Evolutionary conservation across 768 basidiomycete genomes (phyloP), one percentile per base, ranked within the genome.

Genomic region (Mycena alexandri): DNA sequence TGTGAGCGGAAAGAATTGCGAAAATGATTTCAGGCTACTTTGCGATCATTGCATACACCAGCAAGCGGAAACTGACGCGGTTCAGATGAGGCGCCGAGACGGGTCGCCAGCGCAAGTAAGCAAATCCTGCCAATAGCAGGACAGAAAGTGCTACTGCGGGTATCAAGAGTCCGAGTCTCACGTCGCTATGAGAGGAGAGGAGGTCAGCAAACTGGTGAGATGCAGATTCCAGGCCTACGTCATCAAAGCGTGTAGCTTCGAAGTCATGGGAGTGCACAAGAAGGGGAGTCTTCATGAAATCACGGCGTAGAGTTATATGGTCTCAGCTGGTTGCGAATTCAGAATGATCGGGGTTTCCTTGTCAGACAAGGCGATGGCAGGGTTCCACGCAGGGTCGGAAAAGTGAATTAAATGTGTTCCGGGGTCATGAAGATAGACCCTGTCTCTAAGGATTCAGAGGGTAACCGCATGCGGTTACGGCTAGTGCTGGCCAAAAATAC

Each of bases 11-110:
- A 34, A 13, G 9, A 52, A 47, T 21, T 14, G 43, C 33, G 53
- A 14, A 16, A 3, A 3, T n/a, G 6, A 29, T 29, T 24, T 42
- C 16, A 58, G 29, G 65, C 7, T 67, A 75, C 74, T 75, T 71
- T 6, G 53, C 44, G 9, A 29, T 8, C 29, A 63, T 9, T 13
- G 62, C 53, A 41, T 56, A 56, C 9, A 63, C 13, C 2, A 63
- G 43, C 12, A 63, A 44, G 10, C 62, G 62, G 29, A 63, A 55
- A 19, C 62, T 63, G 54, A 63, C 62, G 9, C 62, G 62, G 62
- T 63, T 25, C 33, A 63, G 29, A 10, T 63, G 19, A 8, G 33
- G 42, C 5, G 53, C 42, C 22, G 54, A 63, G 11, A 46, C 53
- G 8, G 55, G 43, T 16, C 29, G 17, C 43, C 52, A 54, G 22